Evolutionary conservation across 345 rosid genomes (phyloP).

Genomic region (Aurinia saxatilis): DNA sequence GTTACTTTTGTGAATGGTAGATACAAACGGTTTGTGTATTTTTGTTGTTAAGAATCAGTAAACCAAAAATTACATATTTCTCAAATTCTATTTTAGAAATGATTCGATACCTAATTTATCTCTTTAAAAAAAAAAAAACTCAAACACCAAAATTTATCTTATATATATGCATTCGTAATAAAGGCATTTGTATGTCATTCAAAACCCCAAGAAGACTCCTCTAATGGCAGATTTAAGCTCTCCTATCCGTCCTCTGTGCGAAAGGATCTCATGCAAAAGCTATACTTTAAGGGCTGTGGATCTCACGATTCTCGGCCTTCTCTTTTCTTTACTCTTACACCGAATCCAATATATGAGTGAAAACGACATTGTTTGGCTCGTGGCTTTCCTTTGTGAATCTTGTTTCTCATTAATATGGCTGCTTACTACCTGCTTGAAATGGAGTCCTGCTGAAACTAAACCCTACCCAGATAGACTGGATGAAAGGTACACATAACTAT

Average conservation of each 20-base stretch:
- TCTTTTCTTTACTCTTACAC: slow-evolving; percentile 15
- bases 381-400: slow-evolving; percentile 45
- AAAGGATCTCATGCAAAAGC: no score
- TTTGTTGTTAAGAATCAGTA: no score
- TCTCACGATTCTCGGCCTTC: slow-evolving; percentile 10
- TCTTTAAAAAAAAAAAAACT: no score
- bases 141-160: no score
- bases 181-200: no score
- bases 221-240: slow-evolving; percentile 7
- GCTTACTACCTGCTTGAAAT: slow-evolving; percentile 32
- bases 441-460: slow-evolving; percentile 42
- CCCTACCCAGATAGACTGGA: slow-evolving; percentile 38
- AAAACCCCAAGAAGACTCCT: background rate
- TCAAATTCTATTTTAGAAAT: no score
- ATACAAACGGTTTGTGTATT: no score
- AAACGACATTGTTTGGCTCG: slow-evolving; percentile 40
- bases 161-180: no score
- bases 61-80: no score
- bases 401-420: slow-evolving; percentile 42
- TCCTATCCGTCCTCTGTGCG: slow-evolving; percentile 1
- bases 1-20: no score
- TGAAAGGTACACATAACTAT: slow-evolving; percentile 27
- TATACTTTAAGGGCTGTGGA: background rate
- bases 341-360: slow-evolving; percentile 2
- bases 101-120: no score